Conservation (phyloP, 2,329 filamentous ascomycete genomes). For the Aureobasidium sp. region DNA sequence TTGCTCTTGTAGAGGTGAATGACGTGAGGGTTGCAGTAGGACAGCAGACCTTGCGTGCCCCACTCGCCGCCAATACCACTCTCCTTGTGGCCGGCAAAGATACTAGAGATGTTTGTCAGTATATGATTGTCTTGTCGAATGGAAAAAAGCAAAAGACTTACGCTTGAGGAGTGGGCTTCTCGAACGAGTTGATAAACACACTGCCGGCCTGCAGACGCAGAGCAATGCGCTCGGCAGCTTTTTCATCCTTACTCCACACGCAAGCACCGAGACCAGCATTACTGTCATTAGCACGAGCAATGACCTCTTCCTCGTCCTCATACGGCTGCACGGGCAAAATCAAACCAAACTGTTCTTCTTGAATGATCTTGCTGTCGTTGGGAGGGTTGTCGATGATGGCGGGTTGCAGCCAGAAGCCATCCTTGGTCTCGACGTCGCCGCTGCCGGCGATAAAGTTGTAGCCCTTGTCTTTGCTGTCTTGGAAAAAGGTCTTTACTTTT, state of each 20-base stretch:
- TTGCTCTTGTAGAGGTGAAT: conserved; percentile 39
- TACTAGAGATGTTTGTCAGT: neutral
- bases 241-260: conserved; percentile 45
- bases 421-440: conserved; percentile 35
- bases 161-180: conserved; percentile 40
- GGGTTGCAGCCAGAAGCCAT: conserved; percentile 34
- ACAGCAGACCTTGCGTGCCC: conserved; percentile 36
- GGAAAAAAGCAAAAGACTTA: neutral
- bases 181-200: conserved; percentile 48
- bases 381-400: conserved; percentile 42
- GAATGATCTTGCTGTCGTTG: conserved; percentile 31
- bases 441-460: conserved; percentile 48
- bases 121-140: no score
- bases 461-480: conserved; percentile 30
- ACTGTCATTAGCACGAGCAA: conserved; percentile 41
- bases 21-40: conserved; percentile 41
- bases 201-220: conserved; percentile 44
- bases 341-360: conserved; percentile 44
- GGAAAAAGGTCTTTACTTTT: conserved; percentile 37
- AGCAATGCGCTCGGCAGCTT: conserved; percentile 41
- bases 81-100: conserved; percentile 61
- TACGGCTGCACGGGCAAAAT: conserved; percentile 41
- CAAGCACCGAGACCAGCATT: conserved; percentile 46
- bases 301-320: conserved; percentile 39
- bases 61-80: conserved; percentile 68